These are phyloP conservation scores for Trichoderma koningii DNA, from an alignment of 2,329 filamentous ascomycete genomes.

Conservation along the genomic window DNA sequence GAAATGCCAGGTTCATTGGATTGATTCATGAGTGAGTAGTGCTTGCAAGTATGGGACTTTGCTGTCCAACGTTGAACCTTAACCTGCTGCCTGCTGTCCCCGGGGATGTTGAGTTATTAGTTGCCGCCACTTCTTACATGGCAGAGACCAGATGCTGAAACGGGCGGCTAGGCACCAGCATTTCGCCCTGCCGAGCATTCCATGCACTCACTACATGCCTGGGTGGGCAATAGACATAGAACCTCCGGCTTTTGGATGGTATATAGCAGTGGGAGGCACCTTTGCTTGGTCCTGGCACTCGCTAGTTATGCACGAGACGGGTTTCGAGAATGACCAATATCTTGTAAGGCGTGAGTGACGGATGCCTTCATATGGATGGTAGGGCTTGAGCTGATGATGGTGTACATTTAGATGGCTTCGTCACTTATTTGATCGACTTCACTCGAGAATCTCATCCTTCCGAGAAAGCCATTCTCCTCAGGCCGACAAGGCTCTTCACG, in stretches of 20 bases:
- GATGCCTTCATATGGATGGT: background rate
- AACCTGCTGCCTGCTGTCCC: constrained; percentile 26
- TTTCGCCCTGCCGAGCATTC: constrained; percentile 23
- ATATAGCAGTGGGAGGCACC: constrained; percentile 3
- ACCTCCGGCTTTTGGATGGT: background rate
- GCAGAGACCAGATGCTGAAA: constrained; percentile 19
- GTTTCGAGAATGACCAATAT: constrained; percentile 21
- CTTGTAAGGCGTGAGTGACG: constrained; percentile 1
- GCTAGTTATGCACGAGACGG: constrained; percentile 5
- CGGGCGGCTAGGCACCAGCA: constrained; percentile 30
- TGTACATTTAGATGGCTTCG: constrained; percentile 14
- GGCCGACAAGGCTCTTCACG: background rate
- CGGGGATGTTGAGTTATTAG: background rate
- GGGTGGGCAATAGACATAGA: no score
- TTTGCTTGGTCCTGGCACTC: background rate
- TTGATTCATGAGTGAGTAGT: background rate
- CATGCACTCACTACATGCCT: background rate
- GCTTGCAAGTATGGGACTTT: background rate
- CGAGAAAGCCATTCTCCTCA: background rate
- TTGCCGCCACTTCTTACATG: constrained; percentile 17
- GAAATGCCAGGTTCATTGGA: background rate
- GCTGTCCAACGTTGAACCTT: background rate
- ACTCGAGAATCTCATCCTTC: constrained; percentile 6
- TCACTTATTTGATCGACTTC: constrained; percentile 18
- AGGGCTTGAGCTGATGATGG: background rate